Conservation (phyloP, 148 eudicot genomes). For the Persicaria tinctoria region DNA sequence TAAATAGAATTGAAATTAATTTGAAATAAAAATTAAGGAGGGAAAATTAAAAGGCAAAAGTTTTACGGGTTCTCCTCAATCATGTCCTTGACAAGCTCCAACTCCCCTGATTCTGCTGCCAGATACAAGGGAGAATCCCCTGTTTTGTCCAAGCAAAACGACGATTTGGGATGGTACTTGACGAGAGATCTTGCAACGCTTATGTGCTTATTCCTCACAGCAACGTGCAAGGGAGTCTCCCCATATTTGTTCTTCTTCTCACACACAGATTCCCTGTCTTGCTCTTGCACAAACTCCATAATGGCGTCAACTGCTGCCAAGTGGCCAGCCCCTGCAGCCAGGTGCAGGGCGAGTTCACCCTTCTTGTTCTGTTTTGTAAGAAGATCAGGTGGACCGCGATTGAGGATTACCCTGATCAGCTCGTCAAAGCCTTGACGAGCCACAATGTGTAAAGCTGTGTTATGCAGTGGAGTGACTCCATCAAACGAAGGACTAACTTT, state of each 20-base stretch:
- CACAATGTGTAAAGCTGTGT: neutral
- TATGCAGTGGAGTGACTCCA: neutral
- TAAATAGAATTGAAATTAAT: too few relatives aligned
- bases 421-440: neutral
- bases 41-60: too few relatives aligned
- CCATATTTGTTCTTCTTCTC: slow-evolving; percentile 13
- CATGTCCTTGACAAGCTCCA: neutral
- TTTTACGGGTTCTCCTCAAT: neutral
- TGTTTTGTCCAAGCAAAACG: slow-evolving; percentile 15
- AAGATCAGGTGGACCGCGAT: neutral
- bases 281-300: neutral
- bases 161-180: slow-evolving; percentile 7
- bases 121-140: slow-evolving; percentile 26
- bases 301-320: neutral
- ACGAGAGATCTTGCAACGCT: neutral
- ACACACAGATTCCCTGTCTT: neutral
- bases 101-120: slow-evolving; percentile 22
- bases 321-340: slow-evolving; percentile 16
- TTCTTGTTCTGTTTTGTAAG: neutral
- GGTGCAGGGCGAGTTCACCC: slow-evolving; percentile 15
- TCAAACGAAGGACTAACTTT: neutral
- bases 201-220: neutral
- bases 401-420: neutral
- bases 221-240: slow-evolving; percentile 25
- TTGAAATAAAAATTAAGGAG: too few relatives aligned